Evolutionary conservation across 805 yeast species (phyloP).

Genomic region (Wickerhamiella australiensis): DNA sequence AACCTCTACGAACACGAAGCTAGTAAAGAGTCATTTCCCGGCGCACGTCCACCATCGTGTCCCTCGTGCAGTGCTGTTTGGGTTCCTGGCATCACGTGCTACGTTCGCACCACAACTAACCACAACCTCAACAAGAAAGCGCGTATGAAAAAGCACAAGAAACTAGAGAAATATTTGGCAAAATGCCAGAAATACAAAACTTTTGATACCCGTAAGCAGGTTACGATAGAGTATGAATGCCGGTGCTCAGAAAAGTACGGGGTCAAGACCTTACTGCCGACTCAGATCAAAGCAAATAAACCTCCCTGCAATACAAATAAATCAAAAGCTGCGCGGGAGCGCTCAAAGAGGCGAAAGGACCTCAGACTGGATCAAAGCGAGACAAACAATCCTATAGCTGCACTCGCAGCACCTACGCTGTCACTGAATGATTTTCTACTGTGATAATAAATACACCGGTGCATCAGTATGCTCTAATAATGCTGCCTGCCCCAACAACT

Average conservation of each 20-base stretch:
- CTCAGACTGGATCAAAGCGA: background rate
- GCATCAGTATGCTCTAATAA: conserved; percentile 2
- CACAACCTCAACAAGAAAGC: conserved; percentile 5
- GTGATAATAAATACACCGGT: background rate
- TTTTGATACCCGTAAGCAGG: background rate
- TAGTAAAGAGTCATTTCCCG: background rate
- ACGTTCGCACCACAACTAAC: background rate
- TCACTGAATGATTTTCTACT: conserved; percentile 12
- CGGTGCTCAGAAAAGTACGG: background rate
- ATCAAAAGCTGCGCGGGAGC: conserved; percentile 6
- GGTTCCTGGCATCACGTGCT: conserved; percentile 12
- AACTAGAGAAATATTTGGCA: conserved; percentile 4
- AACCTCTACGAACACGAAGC: background rate
- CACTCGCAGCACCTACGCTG: conserved; percentile 1
- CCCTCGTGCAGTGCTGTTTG: conserved; percentile 7
- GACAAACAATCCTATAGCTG: background rate
- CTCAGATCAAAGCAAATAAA: background rate
- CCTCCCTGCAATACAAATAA: background rate
- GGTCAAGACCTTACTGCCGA: background rate
- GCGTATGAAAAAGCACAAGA: background rate
- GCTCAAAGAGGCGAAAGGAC: conserved; percentile 8
- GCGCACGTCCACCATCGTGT: conserved; percentile 1
- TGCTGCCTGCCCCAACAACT: conserved; percentile 45
- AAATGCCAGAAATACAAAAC: background rate
- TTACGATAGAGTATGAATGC: conserved; percentile 2